These are phyloP conservation scores for Acanthamoeba culbertsoni DNA, from an alignment of 208 protist genomes.

Conservation along the genomic window DNA sequence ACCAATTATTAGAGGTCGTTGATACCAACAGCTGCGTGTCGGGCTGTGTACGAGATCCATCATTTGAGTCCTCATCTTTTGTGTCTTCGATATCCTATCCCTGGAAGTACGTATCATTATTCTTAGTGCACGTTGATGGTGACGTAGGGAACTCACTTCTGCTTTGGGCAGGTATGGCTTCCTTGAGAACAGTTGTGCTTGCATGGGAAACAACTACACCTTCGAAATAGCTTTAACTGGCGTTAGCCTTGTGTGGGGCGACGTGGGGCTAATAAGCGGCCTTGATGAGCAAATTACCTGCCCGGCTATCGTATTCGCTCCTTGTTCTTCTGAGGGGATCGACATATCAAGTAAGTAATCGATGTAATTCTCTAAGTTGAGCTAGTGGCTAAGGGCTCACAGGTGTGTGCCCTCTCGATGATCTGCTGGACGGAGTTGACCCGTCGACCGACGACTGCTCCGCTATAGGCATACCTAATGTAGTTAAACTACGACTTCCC, in stretches of 20 bases:
- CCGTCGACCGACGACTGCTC: background rate
- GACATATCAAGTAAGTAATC: background rate
- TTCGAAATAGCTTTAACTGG: background rate
- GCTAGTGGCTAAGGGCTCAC: background rate
- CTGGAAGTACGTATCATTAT: background rate
- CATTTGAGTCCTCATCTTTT: background rate
- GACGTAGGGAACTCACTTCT: too few species aligned
- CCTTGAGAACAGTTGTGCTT: background rate
- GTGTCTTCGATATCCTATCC: background rate
- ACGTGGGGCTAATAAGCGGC: background rate
- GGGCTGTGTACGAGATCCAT: background rate
- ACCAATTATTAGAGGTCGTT: background rate
- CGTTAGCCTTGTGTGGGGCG: background rate
- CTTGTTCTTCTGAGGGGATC: background rate
- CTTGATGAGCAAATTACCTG: background rate
- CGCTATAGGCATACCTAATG: background rate
- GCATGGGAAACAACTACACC: background rate
- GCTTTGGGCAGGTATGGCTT: background rate
- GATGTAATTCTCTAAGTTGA: background rate
- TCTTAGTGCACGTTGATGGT: too few species aligned
- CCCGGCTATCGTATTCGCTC: background rate
- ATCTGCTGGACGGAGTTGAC: background rate
- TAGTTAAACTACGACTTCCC: background rate
- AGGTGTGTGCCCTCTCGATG: background rate
- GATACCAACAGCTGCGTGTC: background rate